Base-by-base conservation (phyloP, 75 land plant genomes). In the Cunninghamia lanceolata region DNA sequence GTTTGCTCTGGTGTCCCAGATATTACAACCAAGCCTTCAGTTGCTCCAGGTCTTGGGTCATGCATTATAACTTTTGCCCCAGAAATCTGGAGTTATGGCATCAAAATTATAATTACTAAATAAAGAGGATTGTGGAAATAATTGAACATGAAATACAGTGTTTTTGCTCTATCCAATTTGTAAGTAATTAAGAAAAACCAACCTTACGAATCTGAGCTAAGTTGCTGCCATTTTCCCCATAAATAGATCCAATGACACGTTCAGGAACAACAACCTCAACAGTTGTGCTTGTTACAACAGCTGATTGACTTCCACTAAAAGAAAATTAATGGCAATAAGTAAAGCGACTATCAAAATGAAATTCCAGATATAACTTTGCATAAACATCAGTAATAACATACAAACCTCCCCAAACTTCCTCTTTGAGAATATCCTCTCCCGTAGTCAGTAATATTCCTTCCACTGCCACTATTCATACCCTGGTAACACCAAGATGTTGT, bases 1-100 rank as follows among this genome's bases (percentile, higher is more conserved):
- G 96, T 94, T 87, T 93, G 91, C 71, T 94, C 94, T 8, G 90
- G 95, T 47, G 94, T 88, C 9, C 96, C 96, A 74, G 94, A 90
- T 89, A 93, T 90, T 34, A 94, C 85, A 16, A 94, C 74, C 10
- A 88, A 54, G 38, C 91, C 70, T n/a, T 90, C 92, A 21, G 80
- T 83, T 43, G 89, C 79, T 40, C 92, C 91, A 4, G 90, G 89
- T 32, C 39, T 70, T 38, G 91, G 90, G 66, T 94, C 93, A 82
- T 89, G 93, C 56, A 93, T 84, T 54, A 63, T 89, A 40, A 94
- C 89, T 68, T 89, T 90, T 16, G 96, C 96, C 75, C 93, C 94
- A 45, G 96, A 94, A 66, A 94, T 94, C 96, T 94, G 92, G 77
- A 52, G 38, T 17, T 40, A 78, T 11, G 42, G 1, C 28, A 17